These are phyloP conservation scores for Talaromyces rugulosus DNA, from an alignment of 2,329 filamentous ascomycete genomes.

Conservation along the genomic window DNA sequence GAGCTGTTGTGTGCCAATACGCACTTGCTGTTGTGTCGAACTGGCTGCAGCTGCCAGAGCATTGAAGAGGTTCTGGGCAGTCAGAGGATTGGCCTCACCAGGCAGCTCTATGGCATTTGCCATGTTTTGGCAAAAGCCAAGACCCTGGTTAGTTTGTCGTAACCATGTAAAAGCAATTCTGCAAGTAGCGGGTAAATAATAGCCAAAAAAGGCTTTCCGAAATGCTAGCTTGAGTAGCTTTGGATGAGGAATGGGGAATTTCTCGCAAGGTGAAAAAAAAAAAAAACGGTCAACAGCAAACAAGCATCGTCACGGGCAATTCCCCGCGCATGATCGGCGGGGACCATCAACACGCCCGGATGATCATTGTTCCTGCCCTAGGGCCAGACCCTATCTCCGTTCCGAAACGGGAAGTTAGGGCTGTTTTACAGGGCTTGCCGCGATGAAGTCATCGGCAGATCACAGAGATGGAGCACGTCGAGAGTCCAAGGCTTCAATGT, in stretches of 20 bases:
- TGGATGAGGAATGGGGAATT: background rate
- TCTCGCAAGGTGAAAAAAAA: background rate
- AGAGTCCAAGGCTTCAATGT: constrained; percentile 1
- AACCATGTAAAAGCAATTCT: background rate
- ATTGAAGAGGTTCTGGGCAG: constrained; percentile 58
- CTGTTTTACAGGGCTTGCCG: constrained; percentile 11
- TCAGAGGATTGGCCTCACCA: constrained; percentile 73
- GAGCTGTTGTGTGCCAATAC: constrained; percentile 64
- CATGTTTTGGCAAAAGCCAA: constrained; percentile 44
- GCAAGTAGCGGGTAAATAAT: background rate
- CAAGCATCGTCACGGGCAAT: constrained; percentile 7
- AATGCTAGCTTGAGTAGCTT: background rate
- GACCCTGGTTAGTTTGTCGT: background rate
- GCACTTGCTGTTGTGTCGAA: constrained; percentile 61
- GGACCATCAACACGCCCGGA: constrained; percentile 7
- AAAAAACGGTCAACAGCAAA: constrained; percentile 9
- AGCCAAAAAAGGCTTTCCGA: background rate
- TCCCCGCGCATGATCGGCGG: constrained; percentile 12
- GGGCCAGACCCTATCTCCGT: constrained; percentile 22
- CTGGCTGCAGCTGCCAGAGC: constrained; percentile 62
- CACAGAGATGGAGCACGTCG: background rate
- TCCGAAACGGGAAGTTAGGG: constrained; percentile 18
- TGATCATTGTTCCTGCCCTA: constrained; percentile 26
- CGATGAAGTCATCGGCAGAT: constrained; percentile 19
- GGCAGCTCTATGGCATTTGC: constrained; percentile 71